Evolutionary conservation across 179 eudicot genomes (phyloP).

Genomic region (Drosera spatulata): DNA sequence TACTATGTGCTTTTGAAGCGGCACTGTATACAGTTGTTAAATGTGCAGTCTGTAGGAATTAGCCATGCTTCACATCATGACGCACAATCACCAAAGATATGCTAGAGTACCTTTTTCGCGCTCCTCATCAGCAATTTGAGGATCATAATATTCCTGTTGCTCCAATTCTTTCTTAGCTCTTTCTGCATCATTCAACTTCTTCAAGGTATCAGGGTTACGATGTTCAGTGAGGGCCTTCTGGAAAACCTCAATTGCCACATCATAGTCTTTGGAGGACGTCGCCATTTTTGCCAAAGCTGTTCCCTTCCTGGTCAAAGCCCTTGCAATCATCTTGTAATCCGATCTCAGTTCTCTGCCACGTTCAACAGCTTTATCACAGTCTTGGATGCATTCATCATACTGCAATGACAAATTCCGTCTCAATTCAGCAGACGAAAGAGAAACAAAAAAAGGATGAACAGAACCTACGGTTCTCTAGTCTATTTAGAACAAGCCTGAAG

Average conservation of each 20-base stretch:
- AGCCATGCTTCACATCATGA: no score
- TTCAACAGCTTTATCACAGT: constrained; percentile 91
- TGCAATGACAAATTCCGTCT: constrained; percentile 5
- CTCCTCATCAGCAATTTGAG: constrained; percentile 76
- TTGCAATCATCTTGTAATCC: constrained; percentile 87
- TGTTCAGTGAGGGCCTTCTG: constrained; percentile 94
- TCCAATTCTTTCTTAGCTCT: constrained; percentile 90
- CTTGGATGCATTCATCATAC: constrained; percentile 88
- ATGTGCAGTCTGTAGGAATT: no score
- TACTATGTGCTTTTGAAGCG: no score
- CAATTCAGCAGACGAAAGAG: no score
- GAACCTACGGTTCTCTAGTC: no score
- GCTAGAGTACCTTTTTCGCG: constrained; percentile 71
- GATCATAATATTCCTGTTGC: constrained; percentile 78
- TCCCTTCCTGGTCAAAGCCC: constrained; percentile 90
- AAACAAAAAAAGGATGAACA: no score
- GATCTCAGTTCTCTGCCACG: constrained; percentile 91
- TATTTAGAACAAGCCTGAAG: no score
- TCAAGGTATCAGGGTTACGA: constrained; percentile 85
- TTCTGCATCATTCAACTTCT: constrained; percentile 87
- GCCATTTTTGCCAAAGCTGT: constrained; percentile 84
- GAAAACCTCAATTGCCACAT: constrained; percentile 78
- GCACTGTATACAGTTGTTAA: no score
- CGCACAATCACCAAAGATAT: not conserved
- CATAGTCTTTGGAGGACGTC: constrained; percentile 65